Conservation (phyloP, 495 filamentous ascomycete genomes). For the Penicillium paxilli region DNA sequence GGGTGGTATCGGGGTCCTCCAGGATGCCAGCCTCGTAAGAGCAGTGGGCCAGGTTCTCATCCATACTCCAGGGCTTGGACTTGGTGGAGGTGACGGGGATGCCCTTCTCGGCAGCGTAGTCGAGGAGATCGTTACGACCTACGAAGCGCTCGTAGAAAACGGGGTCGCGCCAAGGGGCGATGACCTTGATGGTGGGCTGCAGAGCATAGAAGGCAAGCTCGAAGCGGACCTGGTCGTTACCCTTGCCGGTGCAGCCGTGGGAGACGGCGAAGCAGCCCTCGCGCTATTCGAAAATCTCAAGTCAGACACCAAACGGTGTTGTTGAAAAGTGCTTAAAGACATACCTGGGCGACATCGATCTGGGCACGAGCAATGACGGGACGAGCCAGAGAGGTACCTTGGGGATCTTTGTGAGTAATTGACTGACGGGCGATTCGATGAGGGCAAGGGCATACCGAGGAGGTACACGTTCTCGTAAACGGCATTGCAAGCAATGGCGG, state of each 20-base stretch:
- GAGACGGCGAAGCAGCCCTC: constrained; percentile 57
- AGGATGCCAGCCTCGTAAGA: constrained; percentile 79
- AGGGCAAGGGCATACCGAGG: constrained; percentile 51
- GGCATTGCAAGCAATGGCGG: constrained; percentile 80
- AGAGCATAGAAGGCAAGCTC: constrained; percentile 75
- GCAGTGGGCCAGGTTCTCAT: constrained; percentile 91
- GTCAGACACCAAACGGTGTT: neutral
- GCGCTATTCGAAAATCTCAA: constrained; percentile 17
- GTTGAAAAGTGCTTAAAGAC: constrained; percentile 21
- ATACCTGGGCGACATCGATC: constrained; percentile 62
- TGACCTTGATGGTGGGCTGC: constrained; percentile 77
- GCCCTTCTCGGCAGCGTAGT: constrained; percentile 74
- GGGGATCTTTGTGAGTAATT: constrained; percentile 35
- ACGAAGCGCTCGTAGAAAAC: constrained; percentile 81
- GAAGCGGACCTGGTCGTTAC: constrained; percentile 87
- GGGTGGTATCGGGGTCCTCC: constrained; percentile 52
- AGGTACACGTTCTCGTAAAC: constrained; percentile 84
- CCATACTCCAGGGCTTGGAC: constrained; percentile 77
- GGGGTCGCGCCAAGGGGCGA: constrained; percentile 85
- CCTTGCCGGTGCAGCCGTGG: constrained; percentile 86
- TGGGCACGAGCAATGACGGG: constrained; percentile 87
- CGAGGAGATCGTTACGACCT: constrained; percentile 84
- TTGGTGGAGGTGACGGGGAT: constrained; percentile 90
- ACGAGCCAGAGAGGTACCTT: constrained; percentile 78
- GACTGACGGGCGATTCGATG: neutral